phyloP scores from a whole-genome alignment of 495 filamentous ascomycete species.

The Penicillium diatomitis region DNA sequence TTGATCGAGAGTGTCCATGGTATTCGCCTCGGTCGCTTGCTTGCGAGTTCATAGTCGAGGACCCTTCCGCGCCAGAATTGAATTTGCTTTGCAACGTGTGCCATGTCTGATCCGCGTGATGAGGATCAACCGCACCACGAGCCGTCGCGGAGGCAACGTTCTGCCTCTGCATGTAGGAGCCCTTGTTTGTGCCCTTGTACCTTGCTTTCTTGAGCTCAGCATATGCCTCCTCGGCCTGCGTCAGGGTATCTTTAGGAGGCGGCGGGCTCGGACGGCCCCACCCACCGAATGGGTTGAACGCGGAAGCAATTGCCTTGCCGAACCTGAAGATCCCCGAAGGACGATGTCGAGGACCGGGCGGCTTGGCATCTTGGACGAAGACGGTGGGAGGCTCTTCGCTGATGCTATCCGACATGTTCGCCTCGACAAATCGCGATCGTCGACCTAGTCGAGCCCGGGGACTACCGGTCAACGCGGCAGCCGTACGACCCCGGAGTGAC shows the following conservation, averaged over 20 bases:
- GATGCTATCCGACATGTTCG: constrained; percentile 66
- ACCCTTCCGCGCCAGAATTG: constrained; percentile 13
- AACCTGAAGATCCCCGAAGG: constrained; percentile 49
- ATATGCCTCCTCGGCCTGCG: constrained; percentile 48
- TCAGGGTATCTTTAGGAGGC: constrained; percentile 31
- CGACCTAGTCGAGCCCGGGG: constrained; percentile 24
- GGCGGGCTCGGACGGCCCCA: constrained; percentile 29
- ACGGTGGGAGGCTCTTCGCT: constrained; percentile 58
- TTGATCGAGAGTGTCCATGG: constrained; percentile 8
- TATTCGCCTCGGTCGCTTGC: background rate
- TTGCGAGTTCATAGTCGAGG: background rate
- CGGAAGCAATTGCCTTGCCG: constrained; percentile 46
- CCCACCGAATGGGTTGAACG: constrained; percentile 45
- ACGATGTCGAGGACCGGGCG: constrained; percentile 7
- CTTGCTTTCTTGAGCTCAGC: constrained; percentile 52
- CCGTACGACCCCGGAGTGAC: constrained; percentile 14
- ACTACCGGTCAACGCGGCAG: constrained; percentile 11
- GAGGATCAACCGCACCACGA: constrained; percentile 8
- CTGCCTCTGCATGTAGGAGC: constrained; percentile 22
- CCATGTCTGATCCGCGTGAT: constrained; percentile 30
- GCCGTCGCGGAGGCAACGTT: background rate
- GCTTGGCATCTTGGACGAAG: constrained; percentile 42
- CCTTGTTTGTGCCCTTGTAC: constrained; percentile 40
- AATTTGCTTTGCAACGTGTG: constrained; percentile 30
- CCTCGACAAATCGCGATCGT: constrained; percentile 59